phyloP scores from a whole-genome alignment of 306 rosid species.

The Citrullus mucosospermus region DNA sequence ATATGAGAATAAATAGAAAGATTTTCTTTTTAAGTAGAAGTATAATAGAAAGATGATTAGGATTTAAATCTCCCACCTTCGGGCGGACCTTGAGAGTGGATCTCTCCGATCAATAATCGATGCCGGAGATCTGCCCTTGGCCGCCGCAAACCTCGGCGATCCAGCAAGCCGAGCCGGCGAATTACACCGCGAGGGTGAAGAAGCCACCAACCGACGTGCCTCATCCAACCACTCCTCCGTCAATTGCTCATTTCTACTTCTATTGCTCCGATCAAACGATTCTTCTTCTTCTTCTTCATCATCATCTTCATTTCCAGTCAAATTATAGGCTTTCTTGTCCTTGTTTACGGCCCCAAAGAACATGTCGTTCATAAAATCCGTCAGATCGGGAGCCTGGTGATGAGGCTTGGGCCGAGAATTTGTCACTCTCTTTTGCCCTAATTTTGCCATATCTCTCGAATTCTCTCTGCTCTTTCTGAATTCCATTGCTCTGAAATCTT shows the following conservation, averaged over 20 bases:
- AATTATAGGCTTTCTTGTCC: conserved; percentile 32
- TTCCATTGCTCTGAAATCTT: conserved; percentile 3
- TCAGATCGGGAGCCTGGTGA: conserved; percentile 42
- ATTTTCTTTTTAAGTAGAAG: no score
- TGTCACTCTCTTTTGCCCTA: conserved; percentile 25
- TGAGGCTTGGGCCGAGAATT: conserved; percentile 12
- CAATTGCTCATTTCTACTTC: conserved; percentile 34
- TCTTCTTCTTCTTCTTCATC: conserved; percentile 10
- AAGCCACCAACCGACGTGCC: conserved; percentile 53
- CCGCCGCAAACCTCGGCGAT: conserved; percentile 52
- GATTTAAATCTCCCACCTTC: conserved; percentile 28
- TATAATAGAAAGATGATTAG: no score
- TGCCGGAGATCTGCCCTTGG: conserved; percentile 17
- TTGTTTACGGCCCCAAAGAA: conserved; percentile 32
- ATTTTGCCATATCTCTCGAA: conserved; percentile 11
- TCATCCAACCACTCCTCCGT: conserved; percentile 72
- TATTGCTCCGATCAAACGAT: conserved; percentile 27
- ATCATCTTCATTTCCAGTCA: conserved; percentile 23
- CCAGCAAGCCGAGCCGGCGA: conserved; percentile 47
- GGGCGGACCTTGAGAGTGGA: conserved; percentile 59
- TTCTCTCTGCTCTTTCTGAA: conserved; percentile 13
- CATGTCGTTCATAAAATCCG: conserved; percentile 83
- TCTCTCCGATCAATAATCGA: conserved; percentile 40
- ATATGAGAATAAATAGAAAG: no score
- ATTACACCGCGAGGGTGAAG: conserved; percentile 48